phyloP scores from a whole-genome alignment of 352 stramenopile genomes.

The Poterioochromonas sp. region DNA sequence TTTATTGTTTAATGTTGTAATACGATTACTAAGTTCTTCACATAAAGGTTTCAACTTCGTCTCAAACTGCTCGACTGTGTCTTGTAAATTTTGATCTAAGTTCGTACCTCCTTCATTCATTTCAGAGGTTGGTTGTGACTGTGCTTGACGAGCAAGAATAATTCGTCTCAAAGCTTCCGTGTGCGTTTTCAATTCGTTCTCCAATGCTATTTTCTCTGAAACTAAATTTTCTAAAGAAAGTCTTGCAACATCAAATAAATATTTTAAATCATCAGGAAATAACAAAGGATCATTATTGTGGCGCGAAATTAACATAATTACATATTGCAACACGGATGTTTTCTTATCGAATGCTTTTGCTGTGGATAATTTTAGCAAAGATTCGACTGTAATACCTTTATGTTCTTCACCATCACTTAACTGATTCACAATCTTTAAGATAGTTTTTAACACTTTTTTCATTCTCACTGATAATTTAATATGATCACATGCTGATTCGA shows the following conservation, averaged over 20 bases:
- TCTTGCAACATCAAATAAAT: background rate
- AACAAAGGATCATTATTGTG: slow-evolving; percentile 80
- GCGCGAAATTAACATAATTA: slow-evolving; percentile 86
- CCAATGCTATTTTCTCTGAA: background rate
- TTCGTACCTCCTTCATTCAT: background rate
- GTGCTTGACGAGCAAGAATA: no score
- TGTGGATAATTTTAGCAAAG: slow-evolving; percentile 70
- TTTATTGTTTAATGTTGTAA: background rate
- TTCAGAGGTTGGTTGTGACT: no score
- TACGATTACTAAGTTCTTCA: background rate
- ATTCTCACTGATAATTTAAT: slow-evolving; percentile 79
- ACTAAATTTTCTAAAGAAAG: background rate
- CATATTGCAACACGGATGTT: slow-evolving; percentile 91
- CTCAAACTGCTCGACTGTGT: background rate
- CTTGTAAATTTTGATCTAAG: background rate
- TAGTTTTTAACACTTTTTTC: slow-evolving; percentile 84
- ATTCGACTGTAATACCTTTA: slow-evolving; percentile 87
- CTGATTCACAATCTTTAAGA: slow-evolving; percentile 90
- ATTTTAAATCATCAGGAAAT: slow-evolving; percentile 58
- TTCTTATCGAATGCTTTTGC: slow-evolving; percentile 84
- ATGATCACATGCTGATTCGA: slow-evolving; percentile 81
- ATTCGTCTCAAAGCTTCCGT: background rate
- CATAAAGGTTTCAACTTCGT: background rate
- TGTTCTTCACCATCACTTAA: slow-evolving; percentile 64
- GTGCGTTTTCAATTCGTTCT: background rate